Conservation (phyloP, 2,329 filamentous ascomycete genomes). For the Madurella fahalii region DNA sequence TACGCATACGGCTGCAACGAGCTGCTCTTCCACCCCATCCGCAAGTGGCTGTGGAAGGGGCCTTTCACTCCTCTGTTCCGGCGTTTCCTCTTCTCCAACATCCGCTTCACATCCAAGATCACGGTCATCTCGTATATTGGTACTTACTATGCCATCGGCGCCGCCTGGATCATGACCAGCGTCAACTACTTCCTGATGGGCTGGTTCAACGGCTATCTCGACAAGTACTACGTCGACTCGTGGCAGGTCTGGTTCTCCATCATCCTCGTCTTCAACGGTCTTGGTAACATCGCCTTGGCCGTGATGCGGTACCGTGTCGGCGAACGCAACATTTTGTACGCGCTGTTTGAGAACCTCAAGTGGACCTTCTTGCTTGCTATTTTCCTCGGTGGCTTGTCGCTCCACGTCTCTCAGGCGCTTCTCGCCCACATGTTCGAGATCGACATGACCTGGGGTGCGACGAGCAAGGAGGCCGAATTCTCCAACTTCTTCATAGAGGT, state of each 20-base stretch:
- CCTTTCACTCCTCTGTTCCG: conserved; percentile 78
- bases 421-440: conserved; percentile 80
- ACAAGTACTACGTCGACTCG: conserved; percentile 75
- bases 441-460: conserved; percentile 82
- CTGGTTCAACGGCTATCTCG: conserved; percentile 72
- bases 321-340: conserved; percentile 55
- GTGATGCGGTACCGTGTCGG: conserved; percentile 69
- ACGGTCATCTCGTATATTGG: conserved; percentile 74
- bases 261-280: conserved; percentile 71
- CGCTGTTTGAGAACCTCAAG: conserved; percentile 63
- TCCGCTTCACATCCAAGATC: conserved; percentile 70
- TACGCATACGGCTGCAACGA: conserved; percentile 83
- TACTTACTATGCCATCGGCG: conserved; percentile 75
- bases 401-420: conserved; percentile 77
- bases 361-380: conserved; percentile 72
- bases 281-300: conserved; percentile 68
- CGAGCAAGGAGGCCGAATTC: conserved; percentile 75
- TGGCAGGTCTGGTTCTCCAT: conserved; percentile 80
- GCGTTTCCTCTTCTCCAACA: conserved; percentile 67
- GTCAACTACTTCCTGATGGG: conserved; percentile 73
- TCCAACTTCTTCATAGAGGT: conserved; percentile 84
- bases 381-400: conserved; percentile 76
- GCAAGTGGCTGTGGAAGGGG: conserved; percentile 66
- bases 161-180: conserved; percentile 69
- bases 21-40: conserved; percentile 73